Evolutionary conservation across 768 basidiomycete genomes (phyloP).

Genomic region (Naganishia vishniacii): DNA sequence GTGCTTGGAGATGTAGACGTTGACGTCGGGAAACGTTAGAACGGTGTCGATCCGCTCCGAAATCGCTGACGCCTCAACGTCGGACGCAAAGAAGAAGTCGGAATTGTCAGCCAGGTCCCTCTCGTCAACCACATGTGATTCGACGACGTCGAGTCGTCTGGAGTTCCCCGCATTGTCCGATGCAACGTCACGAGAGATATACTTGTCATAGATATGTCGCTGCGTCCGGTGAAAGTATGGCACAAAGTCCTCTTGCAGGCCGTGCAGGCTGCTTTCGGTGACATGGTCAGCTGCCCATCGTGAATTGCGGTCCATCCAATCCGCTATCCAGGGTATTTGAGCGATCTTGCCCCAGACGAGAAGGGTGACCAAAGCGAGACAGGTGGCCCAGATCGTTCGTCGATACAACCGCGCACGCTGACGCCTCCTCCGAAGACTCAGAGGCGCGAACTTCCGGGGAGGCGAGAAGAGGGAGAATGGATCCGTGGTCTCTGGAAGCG

Average conservation of each 20-base stretch:
- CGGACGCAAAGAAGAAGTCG: background rate
- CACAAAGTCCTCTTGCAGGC: conserved; percentile 6
- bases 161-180: background rate
- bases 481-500: background rate
- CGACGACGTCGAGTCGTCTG: background rate
- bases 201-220: background rate
- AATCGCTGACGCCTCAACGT: background rate
- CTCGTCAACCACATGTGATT: background rate
- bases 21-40: background rate
- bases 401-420: background rate
- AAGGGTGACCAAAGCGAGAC: background rate
- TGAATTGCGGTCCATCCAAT: background rate
- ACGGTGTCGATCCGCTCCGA: conserved; percentile 3
- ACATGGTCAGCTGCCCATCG: background rate
- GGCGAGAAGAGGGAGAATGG: background rate
- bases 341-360: background rate
- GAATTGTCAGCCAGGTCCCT: background rate
- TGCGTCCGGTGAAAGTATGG: conserved; percentile 12
- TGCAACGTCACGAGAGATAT: background rate
- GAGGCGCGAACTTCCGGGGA: background rate
- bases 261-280: background rate
- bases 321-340: background rate
- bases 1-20: background rate
- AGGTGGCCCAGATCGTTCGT: background rate
- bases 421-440: background rate